Conservation (phyloP, 441 rosid genomes). For the Pelargonium myrrhifolium region DNA sequence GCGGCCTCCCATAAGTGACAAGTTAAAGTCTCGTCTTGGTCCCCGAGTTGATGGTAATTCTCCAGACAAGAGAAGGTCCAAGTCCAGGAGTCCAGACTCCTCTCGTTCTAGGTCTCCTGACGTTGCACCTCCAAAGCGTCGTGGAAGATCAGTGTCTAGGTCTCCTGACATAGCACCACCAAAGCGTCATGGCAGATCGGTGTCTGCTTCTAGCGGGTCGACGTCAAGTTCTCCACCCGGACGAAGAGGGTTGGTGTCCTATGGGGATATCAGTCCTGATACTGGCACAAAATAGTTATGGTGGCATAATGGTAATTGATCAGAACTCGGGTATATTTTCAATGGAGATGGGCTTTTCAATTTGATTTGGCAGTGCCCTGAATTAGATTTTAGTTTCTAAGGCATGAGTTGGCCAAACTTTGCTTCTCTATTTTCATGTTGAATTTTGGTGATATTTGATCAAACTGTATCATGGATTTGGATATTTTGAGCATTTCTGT, state of each 20-base stretch:
- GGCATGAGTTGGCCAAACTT: neutral
- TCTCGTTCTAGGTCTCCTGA: conserved; percentile 40
- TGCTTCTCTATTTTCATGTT: neutral
- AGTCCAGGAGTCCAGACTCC: conserved; percentile 32
- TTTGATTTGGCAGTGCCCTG: neutral
- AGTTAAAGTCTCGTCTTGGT: conserved; percentile 72
- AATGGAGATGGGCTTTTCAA: too few relatives aligned
- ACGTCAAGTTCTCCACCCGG: conserved; percentile 56
- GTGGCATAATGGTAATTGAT: neutral
- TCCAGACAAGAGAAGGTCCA: conserved; percentile 33
- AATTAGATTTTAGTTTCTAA: neutral
- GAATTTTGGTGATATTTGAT: neutral
- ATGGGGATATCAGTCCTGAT: conserved; percentile 57
- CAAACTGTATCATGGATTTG: neutral
- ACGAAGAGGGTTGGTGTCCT: conserved; percentile 67
- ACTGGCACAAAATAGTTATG: conserved; percentile 16
- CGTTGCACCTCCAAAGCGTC: conserved; percentile 27
- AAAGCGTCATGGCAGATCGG: conserved; percentile 20
- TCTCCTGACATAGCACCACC: conserved; percentile 36
- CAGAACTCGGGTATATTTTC: neutral
- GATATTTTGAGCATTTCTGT: neutral
- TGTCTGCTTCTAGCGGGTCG: conserved; percentile 27
- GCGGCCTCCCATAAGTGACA: conserved; percentile 53
- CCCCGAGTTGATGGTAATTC: conserved; percentile 35
- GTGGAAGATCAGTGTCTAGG: conserved; percentile 21